Evolutionary conservation across 306 rosid species (phyloP).

Genomic region (Glycine tomentella): DNA sequence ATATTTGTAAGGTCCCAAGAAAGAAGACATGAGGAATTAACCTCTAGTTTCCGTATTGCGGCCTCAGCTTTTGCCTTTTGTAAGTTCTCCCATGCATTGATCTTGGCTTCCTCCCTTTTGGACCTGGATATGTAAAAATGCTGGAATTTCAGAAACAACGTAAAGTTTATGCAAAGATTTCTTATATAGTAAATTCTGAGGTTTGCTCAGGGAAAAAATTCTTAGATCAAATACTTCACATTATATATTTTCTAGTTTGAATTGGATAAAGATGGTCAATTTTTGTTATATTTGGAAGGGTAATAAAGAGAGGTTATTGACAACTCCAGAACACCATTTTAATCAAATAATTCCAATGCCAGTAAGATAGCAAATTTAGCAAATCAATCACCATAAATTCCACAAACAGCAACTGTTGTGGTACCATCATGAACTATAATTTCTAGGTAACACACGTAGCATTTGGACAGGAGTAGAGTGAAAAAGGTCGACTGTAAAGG

Average conservation of each 20-base stretch:
- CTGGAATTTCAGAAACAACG: slow-evolving; percentile 40
- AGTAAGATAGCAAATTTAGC: slow-evolving; percentile 26
- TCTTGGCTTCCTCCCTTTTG: slow-evolving; percentile 94
- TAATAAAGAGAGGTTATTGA: slow-evolving; percentile 36
- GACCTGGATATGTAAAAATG: slow-evolving; percentile 60
- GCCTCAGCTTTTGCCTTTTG: slow-evolving; percentile 99
- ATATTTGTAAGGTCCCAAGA: neutral
- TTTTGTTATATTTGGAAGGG: slow-evolving; percentile 10
- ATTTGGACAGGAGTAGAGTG: slow-evolving; percentile 3
- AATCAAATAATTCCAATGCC: slow-evolving; percentile 32
- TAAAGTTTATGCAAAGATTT: slow-evolving; percentile 15
- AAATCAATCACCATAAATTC: slow-evolving; percentile 37
- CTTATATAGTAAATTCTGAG: slow-evolving; percentile 2
- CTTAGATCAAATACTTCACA: slow-evolving; percentile 21
- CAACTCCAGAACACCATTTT: slow-evolving; percentile 21
- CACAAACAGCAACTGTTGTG: neutral
- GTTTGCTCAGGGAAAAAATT: slow-evolving; percentile 10
- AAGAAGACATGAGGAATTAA: slow-evolving; percentile 43
- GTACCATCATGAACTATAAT: slow-evolving; percentile 17
- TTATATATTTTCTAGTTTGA: slow-evolving; percentile 30
- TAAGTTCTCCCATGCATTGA: slow-evolving; percentile 95
- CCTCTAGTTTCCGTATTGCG: slow-evolving; percentile 94
- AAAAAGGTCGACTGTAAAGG: neutral
- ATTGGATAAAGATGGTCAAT: slow-evolving; percentile 28
- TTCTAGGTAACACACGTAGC: slow-evolving; percentile 13